These are phyloP conservation scores for Pseudopyricularia cyperi DNA, from an alignment of 2,329 filamentous ascomycete genomes.

Conservation along the genomic window DNA sequence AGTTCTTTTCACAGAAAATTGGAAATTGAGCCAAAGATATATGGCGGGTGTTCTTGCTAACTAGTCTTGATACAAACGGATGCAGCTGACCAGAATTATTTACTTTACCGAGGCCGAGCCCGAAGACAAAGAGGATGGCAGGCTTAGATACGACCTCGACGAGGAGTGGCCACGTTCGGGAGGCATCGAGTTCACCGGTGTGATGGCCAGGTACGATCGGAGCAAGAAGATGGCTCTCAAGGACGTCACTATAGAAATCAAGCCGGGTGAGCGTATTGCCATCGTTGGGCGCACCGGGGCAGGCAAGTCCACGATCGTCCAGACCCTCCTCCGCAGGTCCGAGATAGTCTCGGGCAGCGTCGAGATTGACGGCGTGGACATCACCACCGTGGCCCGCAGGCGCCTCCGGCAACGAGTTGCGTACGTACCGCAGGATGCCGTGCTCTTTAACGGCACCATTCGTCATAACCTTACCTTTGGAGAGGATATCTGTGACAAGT, in stretches of 20 bases:
- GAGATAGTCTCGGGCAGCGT: slow-evolving; percentile 17
- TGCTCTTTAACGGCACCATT: slow-evolving; percentile 22
- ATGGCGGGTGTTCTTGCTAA: background rate
- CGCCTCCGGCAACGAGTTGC: slow-evolving; percentile 22
- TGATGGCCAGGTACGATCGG: slow-evolving; percentile 13
- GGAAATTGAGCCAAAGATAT: background rate
- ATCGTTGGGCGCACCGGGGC: slow-evolving; percentile 55
- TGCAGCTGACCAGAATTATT: background rate
- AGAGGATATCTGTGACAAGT: slow-evolving; percentile 35
- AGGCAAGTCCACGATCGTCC: slow-evolving; percentile 46
- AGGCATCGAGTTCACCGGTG: slow-evolving; percentile 14
- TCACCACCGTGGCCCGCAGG: slow-evolving; percentile 17
- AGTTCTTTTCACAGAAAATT: slow-evolving; percentile 9
- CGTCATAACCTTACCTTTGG: slow-evolving; percentile 52
- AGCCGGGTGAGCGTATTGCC: slow-evolving; percentile 49
- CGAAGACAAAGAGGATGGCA: background rate
- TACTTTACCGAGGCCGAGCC: background rate
- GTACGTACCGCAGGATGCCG: slow-evolving; percentile 25
- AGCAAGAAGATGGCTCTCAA: slow-evolving; percentile 16
- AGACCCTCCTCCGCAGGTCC: slow-evolving; percentile 22
- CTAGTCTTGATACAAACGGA: background rate
- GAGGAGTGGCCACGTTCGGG: slow-evolving; percentile 14
- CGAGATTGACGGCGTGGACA: slow-evolving; percentile 21
- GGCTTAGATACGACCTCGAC: background rate
- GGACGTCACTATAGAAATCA: slow-evolving; percentile 13